A percentile compares a stretch with the other conserved stretches of the same genome.
phyloP scores from a whole-genome alignment of 1,284 basidiomycete genomes.

The Leucoagaricus sp. region DNA sequence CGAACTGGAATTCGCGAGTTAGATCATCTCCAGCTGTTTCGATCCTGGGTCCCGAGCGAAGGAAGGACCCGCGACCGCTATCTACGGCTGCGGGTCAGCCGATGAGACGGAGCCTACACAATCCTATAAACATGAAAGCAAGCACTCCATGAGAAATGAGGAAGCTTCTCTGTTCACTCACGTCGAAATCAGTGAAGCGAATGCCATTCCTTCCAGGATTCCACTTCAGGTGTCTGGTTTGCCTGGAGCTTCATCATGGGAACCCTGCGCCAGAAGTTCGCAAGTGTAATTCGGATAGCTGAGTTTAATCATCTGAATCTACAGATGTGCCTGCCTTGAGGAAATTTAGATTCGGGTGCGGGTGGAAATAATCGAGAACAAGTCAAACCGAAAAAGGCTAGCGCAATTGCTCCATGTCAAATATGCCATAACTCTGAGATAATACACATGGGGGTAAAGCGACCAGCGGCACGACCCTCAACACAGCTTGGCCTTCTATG shows the following conservation, averaged over 20 bases:
- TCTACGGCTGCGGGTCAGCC: conserved; percentile 29
- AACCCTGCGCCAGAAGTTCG: conserved; percentile 21
- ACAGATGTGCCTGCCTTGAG: conserved; percentile 38
- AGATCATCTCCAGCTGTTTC: conserved; percentile 30
- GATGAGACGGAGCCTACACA: conserved; percentile 28
- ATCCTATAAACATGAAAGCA: conserved; percentile 19
- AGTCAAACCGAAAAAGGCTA: conserved; percentile 39
- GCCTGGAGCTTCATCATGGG: conserved; percentile 33
- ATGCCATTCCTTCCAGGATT: conserved; percentile 27
- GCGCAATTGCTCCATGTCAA: conserved; percentile 28
- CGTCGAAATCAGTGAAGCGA: conserved; percentile 31
- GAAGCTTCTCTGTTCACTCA: conserved; percentile 28
- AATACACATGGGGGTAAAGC: conserved; percentile 18
- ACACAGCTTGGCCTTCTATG: conserved; percentile 1
- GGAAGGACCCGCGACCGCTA: conserved; percentile 30
- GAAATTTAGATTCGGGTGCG: conserved; percentile 34
- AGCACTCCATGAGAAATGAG: conserved; percentile 19
- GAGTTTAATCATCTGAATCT: conserved; percentile 32
- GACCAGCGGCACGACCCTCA: conserved; percentile 2
- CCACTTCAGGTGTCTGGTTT: conserved; percentile 33
- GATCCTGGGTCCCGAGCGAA: conserved; percentile 39
- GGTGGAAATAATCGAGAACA: conserved; percentile 30
- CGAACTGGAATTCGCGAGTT: conserved; percentile 30
- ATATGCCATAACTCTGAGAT: conserved; percentile 29
- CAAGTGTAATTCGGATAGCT: conserved; percentile 34